These are phyloP conservation scores for Colletotrichum eremochloae DNA, from an alignment of 2,329 filamentous ascomycete species.

Conservation along the genomic window DNA sequence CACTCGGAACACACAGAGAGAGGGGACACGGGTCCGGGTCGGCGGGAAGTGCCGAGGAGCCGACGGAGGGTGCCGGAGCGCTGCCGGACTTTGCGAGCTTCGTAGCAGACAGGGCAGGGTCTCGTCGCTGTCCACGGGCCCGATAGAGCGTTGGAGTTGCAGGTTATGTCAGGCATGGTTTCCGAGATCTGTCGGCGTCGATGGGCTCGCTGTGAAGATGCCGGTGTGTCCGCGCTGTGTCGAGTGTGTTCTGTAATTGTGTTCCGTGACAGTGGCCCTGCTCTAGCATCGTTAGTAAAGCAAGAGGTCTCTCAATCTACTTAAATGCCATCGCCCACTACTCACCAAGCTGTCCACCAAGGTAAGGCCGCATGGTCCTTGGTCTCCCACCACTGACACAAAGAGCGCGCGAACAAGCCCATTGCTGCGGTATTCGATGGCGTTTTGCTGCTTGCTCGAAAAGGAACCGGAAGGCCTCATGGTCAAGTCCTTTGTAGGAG, in stretches of 20 bases:
- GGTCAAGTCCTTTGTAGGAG: background rate
- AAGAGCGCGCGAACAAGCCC: background rate
- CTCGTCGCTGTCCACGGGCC: background rate
- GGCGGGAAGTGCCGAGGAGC: background rate
- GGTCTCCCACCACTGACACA: background rate
- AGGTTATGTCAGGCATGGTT: background rate
- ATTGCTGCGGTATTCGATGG: background rate
- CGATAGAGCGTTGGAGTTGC: background rate
- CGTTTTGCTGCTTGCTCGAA: background rate
- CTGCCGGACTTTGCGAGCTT: constrained; percentile 6
- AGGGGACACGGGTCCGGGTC: background rate
- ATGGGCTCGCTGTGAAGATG: background rate
- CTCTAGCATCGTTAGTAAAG: background rate
- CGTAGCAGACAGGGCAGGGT: background rate
- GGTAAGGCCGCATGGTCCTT: background rate
- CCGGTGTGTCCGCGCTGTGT: background rate
- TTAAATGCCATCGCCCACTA: background rate
- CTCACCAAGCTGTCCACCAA: background rate
- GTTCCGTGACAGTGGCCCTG: background rate
- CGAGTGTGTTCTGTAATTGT: background rate
- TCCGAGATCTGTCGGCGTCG: background rate
- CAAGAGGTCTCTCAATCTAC: no score
- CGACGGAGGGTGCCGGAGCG: background rate
- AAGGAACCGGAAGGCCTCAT: background rate
- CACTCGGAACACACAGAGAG: constrained; percentile 21